Evolutionary conservation across 495 filamentous ascomycete genomes (phyloP), one percentile per base, ranked within the genome.

Genomic region (Talaromyces borbonicus): DNA sequence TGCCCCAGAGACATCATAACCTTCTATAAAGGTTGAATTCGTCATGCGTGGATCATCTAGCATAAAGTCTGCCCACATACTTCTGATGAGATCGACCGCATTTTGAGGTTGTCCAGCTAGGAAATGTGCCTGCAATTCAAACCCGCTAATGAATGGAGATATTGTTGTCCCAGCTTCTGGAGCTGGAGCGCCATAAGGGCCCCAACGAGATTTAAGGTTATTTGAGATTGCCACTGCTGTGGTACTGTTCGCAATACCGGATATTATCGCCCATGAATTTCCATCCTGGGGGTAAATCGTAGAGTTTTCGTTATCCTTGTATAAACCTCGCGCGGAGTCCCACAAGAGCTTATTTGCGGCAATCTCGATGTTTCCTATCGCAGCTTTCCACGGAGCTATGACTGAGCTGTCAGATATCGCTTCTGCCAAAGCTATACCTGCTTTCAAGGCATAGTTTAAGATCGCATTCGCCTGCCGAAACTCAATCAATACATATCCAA

Each of bases 11-110:
- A 60, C 64, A 2, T 68, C 56, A 51, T 76, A 80, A 0, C 77
- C 77, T 51, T 83, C 79, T 41, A 76, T 71, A n/a, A 79, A 71
- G 0, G 75, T 79, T 1, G 65, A 71, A 40, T 79, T 75, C 2
- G 78, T 83, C 65, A 80, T 75, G 9, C 72, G 67, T 3, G 68
- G 65, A 38, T 77, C 72, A 41, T 80, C 59, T 14, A 83, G 67
- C 71, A 79, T 73, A 48, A 73, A 77, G 8, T 67, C 74, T 8
- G 22, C 20, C 76, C 77, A 81, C 57, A 73, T 63, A 0, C 67
- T 51, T 8, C 66, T 55, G 40, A 77, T 70, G 1, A 82, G 62
- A 31, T 75, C 74, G 7, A 81, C 60, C 0, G 73, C 75, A 0
- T 52, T 49, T 25, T 63, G 53, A 1, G 60, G 49, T 20, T 73